Conservation (phyloP, 768 basidiomycete species). For the Paxillus rubicundulus region DNA sequence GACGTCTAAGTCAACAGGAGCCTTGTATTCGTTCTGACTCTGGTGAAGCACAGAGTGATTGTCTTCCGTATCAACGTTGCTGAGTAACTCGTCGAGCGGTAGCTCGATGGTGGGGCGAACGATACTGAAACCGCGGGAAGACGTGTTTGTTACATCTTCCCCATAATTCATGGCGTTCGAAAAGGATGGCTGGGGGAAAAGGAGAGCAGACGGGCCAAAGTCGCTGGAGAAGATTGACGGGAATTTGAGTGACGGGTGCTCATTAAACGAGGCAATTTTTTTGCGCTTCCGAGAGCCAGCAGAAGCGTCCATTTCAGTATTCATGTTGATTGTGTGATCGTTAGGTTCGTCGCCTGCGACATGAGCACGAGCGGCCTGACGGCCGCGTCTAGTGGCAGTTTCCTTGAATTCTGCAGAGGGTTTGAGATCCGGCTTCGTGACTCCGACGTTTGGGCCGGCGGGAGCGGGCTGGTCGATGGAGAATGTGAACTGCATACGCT, state of each 20-base stretch:
- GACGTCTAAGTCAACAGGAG: constrained; percentile 19
- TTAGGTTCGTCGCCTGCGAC: constrained; percentile 29
- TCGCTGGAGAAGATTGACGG: constrained; percentile 70
- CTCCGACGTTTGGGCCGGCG: constrained; percentile 39
- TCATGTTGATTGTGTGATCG: constrained; percentile 17
- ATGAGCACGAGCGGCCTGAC: constrained; percentile 39
- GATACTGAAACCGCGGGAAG: constrained; percentile 57
- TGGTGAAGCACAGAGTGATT: background rate
- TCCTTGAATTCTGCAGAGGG: constrained; percentile 66
- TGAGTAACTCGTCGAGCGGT: constrained; percentile 78
- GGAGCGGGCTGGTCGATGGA: constrained; percentile 70
- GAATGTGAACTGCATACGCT: constrained; percentile 90
- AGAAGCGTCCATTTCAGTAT: constrained; percentile 22
- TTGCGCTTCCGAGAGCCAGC: constrained; percentile 29
- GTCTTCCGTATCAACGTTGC: constrained; percentile 28
- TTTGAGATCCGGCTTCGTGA: constrained; percentile 65
- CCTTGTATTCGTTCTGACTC: constrained; percentile 5
- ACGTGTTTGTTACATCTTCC: constrained; percentile 57
- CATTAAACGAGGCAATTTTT: constrained; percentile 11
- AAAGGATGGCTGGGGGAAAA: constrained; percentile 65
- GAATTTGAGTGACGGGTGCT: constrained; percentile 54
- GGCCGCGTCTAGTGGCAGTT: constrained; percentile 36
- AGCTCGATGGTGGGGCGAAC: constrained; percentile 80
- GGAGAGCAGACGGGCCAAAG: constrained; percentile 75
- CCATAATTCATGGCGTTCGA: constrained; percentile 74